These are phyloP conservation scores for Adenanthera pavonina DNA, from an alignment of 306 rosid genomes.

Conservation along the genomic window DNA sequence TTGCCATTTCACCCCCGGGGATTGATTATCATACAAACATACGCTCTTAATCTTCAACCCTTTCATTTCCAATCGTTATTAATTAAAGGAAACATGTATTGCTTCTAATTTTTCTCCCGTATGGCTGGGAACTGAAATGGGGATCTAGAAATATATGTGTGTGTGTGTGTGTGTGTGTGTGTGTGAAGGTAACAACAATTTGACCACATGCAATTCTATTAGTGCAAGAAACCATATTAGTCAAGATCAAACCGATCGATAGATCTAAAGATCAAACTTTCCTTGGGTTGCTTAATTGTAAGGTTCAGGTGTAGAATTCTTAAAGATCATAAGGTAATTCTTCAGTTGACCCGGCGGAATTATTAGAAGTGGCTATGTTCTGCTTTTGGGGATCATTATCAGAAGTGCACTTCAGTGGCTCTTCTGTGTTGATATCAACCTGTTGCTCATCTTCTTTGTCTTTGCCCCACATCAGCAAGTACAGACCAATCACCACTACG, in stretches of 20 bases:
- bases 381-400: neutral
- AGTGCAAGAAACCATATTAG: neutral
- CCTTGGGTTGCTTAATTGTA: neutral
- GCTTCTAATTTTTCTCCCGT: too few relatives aligned
- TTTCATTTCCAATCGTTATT: neutral
- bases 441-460: constrained; percentile 66
- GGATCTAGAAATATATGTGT: too few relatives aligned
- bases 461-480: constrained; percentile 83
- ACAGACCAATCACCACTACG: constrained; percentile 68
- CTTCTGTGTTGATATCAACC: neutral
- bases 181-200: neutral
- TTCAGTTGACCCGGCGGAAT: neutral
- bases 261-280: neutral
- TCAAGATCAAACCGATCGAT: neutral
- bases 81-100: too few relatives aligned
- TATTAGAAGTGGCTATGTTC: neutral
- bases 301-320: neutral
- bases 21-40: neutral
- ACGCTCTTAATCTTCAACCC: neutral
- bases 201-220: neutral
- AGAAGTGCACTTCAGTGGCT: neutral
- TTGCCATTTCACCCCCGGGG: too few relatives aligned
- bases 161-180: too few relatives aligned
- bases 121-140: too few relatives aligned
- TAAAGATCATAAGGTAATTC: neutral